phyloP scores from a whole-genome alignment of 768 basidiomycete species.

The Lactarius hengduanensis region DNA sequence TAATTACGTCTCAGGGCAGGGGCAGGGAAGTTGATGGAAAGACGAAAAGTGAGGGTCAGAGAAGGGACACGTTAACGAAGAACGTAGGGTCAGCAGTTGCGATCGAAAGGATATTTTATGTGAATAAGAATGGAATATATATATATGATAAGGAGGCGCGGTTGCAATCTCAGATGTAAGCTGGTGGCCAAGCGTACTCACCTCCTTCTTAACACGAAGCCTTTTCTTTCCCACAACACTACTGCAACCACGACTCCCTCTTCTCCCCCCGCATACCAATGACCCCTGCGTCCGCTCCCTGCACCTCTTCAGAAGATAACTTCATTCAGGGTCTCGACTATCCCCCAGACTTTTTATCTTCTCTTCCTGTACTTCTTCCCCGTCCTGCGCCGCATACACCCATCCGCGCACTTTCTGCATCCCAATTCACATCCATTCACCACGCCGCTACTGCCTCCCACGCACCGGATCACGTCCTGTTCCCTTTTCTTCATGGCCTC shows the following conservation, averaged over 20 bases:
- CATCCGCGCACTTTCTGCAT: slow-evolving; percentile 43
- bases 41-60: slow-evolving; percentile 4
- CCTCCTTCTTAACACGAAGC: slow-evolving; percentile 9
- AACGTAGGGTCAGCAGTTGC: slow-evolving; percentile 17
- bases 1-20: slow-evolving; percentile 23
- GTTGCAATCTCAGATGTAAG: slow-evolving; percentile 24
- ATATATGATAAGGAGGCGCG: slow-evolving; percentile 21
- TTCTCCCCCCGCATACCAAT: slow-evolving; percentile 13
- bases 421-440: slow-evolving; percentile 60
- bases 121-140: slow-evolving; percentile 5
- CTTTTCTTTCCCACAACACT: slow-evolving; percentile 18
- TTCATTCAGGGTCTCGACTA: slow-evolving; percentile 31
- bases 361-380: slow-evolving; percentile 35
- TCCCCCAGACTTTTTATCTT: slow-evolving; percentile 30
- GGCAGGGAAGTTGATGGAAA: not conserved
- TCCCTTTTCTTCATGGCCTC: slow-evolving; percentile 87
- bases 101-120: slow-evolving; percentile 7
- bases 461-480: slow-evolving; percentile 77
- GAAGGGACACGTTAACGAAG: slow-evolving; percentile 14
- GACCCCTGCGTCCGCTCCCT: slow-evolving; percentile 4
- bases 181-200: slow-evolving; percentile 1
- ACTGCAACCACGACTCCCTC: not conserved
- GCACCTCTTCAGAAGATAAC: slow-evolving; percentile 17
- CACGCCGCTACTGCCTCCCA: slow-evolving; percentile 63
- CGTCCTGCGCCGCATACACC: slow-evolving; percentile 41